These are phyloP conservation scores for Mortierella sp. DNA, from an alignment of 371 early-diverging fungal genomes.

Conservation along the genomic window DNA sequence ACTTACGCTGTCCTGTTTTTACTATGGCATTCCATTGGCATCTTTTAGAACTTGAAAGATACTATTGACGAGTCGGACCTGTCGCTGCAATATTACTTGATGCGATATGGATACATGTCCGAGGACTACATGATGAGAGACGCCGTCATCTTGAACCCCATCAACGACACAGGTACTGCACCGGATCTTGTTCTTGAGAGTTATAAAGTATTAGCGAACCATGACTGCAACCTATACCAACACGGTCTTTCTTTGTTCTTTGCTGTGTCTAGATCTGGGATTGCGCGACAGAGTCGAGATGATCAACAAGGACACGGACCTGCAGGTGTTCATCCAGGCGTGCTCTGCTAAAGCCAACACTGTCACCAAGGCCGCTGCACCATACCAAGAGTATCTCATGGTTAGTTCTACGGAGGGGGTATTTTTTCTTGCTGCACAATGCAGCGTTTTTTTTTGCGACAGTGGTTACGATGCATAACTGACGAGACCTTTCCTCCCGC, in stretches of 20 bases:
- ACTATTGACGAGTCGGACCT: slow-evolving; percentile 80
- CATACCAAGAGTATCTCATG: slow-evolving; percentile 73
- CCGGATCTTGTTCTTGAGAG: no score
- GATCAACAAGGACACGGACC: slow-evolving; percentile 70
- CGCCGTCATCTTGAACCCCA: slow-evolving; percentile 63
- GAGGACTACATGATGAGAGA: slow-evolving; percentile 68
- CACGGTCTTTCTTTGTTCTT: not conserved
- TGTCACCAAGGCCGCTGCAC: slow-evolving; percentile 60
- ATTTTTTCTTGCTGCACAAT: no score
- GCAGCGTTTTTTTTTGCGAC: no score
- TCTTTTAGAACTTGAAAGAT: slow-evolving; percentile 69
- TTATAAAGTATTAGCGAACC: no score
- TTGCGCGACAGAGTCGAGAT: slow-evolving; percentile 68
- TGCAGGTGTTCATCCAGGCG: slow-evolving; percentile 58
- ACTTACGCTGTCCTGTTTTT: not conserved
- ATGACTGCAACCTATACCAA: not conserved
- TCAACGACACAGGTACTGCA: slow-evolving; percentile 57
- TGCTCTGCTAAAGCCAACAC: slow-evolving; percentile 42
- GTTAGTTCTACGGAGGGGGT: slow-evolving; percentile 57
- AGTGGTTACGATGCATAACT: not conserved
- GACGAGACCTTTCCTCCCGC: not conserved
- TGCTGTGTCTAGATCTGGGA: slow-evolving; percentile 48
- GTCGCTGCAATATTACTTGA: slow-evolving; percentile 78
- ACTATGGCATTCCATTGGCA: not conserved
- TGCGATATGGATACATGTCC: slow-evolving; percentile 73